These are phyloP conservation scores for Kwoniella pini DNA, from an alignment of 768 basidiomycete genomes.

Conservation along the genomic window DNA sequence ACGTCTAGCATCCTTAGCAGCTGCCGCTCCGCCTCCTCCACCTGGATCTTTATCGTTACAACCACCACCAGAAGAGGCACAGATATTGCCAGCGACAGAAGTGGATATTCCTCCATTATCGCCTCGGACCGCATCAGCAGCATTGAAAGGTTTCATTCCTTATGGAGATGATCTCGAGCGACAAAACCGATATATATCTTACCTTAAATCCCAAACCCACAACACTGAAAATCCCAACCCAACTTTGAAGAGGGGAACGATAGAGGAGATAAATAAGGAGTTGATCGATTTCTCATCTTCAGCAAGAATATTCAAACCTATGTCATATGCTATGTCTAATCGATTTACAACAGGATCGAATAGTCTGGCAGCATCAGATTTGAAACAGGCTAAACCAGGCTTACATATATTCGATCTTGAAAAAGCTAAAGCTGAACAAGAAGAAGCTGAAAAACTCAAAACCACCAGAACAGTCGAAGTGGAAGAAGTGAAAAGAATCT, in stretches of 20 bases:
- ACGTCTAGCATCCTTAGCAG: slow-evolving; percentile 61
- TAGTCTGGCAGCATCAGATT: slow-evolving; percentile 45
- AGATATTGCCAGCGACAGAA: slow-evolving; percentile 51
- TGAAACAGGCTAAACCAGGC: slow-evolving; percentile 55
- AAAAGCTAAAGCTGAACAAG: slow-evolving; percentile 53
- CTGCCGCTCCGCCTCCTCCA: slow-evolving; percentile 8
- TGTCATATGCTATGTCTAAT: slow-evolving; percentile 87
- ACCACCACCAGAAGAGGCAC: slow-evolving; percentile 54
- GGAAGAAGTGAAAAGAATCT: slow-evolving; percentile 60
- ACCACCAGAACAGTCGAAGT: slow-evolving; percentile 34
- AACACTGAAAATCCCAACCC: slow-evolving; percentile 58
- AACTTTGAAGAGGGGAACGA: slow-evolving; percentile 63
- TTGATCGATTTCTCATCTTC: slow-evolving; percentile 82
- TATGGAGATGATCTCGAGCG: slow-evolving; percentile 69
- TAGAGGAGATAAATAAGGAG: slow-evolving; percentile 76
- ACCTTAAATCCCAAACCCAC: slow-evolving; percentile 70
- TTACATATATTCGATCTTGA: slow-evolving; percentile 56
- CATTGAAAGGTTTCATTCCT: slow-evolving; percentile 84
- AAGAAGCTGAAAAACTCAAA: slow-evolving; percentile 57
- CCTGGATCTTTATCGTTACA: slow-evolving; percentile 19
- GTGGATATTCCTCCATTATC: slow-evolving; percentile 66
- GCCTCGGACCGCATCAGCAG: slow-evolving; percentile 79
- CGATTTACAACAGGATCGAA: slow-evolving; percentile 83
- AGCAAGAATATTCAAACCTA: slow-evolving; percentile 86
- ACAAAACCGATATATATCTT: slow-evolving; percentile 80